Evolutionary conservation across 768 basidiomycete genomes (phyloP).

Genomic region (Tephrocybe sp.): DNA sequence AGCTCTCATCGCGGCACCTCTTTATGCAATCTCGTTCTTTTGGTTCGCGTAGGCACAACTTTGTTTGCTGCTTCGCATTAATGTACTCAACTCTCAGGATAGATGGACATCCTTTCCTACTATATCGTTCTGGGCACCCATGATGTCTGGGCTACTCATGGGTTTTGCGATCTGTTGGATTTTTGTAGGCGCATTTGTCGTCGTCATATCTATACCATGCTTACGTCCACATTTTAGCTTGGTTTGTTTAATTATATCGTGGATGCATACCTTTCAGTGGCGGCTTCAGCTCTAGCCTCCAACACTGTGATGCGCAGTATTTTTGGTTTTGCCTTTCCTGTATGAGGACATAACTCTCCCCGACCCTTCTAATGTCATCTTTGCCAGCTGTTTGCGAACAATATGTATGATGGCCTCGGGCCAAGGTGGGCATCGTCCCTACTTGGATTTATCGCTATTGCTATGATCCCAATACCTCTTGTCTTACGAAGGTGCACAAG

Average conservation of each 20-base stretch:
- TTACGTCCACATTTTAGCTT: conserved; percentile 34
- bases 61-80: background rate
- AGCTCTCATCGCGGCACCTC: conserved; percentile 49
- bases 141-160: conserved; percentile 47
- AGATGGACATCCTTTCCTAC: conserved; percentile 62
- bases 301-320: conserved; percentile 53
- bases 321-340: conserved; percentile 54
- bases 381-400: conserved; percentile 49
- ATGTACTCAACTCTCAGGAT: background rate
- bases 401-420: conserved; percentile 52
- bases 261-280: conserved; percentile 54
- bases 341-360: conserved; percentile 18
- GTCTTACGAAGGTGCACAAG: conserved; percentile 39
- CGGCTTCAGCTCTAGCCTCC: conserved; percentile 58
- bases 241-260: conserved; percentile 61
- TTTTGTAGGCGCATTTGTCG: conserved; percentile 40
- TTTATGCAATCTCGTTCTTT: conserved; percentile 57
- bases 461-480: conserved; percentile 54
- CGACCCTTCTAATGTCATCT: conserved; percentile 5
- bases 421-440: conserved; percentile 62
- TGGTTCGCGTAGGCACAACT: conserved; percentile 52
- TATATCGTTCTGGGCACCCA: conserved; percentile 53
- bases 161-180: conserved; percentile 57
- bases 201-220: background rate
- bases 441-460: conserved; percentile 49